Evolutionary conservation across 2,329 filamentous ascomycete genomes (phyloP).

Genomic region (Fusarium beomiforme): DNA sequence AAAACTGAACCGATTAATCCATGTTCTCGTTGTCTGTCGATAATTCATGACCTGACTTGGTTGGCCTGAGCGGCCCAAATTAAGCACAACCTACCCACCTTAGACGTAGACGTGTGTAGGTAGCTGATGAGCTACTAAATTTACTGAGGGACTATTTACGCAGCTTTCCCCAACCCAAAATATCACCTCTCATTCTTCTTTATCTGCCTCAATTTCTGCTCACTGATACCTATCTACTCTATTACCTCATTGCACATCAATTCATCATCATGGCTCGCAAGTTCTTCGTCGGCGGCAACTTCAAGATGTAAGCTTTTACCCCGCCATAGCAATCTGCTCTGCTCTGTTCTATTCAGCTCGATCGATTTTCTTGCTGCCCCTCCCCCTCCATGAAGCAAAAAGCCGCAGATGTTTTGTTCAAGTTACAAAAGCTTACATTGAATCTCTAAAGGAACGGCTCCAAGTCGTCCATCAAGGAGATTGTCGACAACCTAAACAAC

Average conservation of each 20-base stretch:
- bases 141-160: conserved; percentile 23
- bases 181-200: conserved; percentile 6
- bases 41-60: conserved; percentile 37
- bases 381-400: conserved; percentile 39
- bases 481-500: conserved; percentile 88
- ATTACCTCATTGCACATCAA: conserved; percentile 19
- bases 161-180: conserved; percentile 19
- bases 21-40: conserved; percentile 21
- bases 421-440: conserved; percentile 24
- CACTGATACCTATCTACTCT: background rate
- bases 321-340: conserved; percentile 34
- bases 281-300: conserved; percentile 99
- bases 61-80: conserved; percentile 33
- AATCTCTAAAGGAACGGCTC: conserved; percentile 82
- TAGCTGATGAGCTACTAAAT: conserved; percentile 20
- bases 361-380: conserved; percentile 19
- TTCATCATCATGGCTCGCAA: conserved; percentile 84
- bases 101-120: background rate
- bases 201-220: conserved; percentile 10
- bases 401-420: conserved; percentile 38
- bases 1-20: conserved; percentile 12
- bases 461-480: conserved; percentile 86
- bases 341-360: conserved; percentile 9
- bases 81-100: conserved; percentile 14
- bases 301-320: conserved; percentile 84